These are phyloP conservation scores for Aspergillus candidus DNA, from an alignment of 2,329 filamentous ascomycete genomes.

Conservation along the genomic window DNA sequence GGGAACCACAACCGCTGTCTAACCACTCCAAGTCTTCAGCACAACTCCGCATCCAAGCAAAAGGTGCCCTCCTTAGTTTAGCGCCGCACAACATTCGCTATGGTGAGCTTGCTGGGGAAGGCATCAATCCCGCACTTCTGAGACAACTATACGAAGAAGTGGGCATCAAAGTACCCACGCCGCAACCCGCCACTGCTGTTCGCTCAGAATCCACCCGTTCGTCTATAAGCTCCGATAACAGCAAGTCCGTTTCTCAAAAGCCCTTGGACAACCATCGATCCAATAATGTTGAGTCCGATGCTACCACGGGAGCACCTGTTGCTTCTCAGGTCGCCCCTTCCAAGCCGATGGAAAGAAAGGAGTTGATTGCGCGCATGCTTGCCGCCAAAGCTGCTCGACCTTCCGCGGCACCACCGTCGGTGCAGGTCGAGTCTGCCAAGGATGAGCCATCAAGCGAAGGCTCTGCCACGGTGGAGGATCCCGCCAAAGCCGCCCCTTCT, in stretches of 20 bases:
- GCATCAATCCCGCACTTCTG: slow-evolving; percentile 60
- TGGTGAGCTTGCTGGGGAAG: slow-evolving; percentile 66
- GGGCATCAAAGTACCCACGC: slow-evolving; percentile 45
- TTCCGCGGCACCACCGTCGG: slow-evolving; percentile 12
- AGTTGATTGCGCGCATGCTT: slow-evolving; percentile 68
- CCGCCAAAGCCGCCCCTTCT: slow-evolving; percentile 3
- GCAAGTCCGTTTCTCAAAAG: neutral
- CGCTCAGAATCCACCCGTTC: neutral
- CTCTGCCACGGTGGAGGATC: slow-evolving; percentile 3
- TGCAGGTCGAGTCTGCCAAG: slow-evolving; percentile 9
- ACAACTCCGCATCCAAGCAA: slow-evolving; percentile 47
- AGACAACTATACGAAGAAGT: slow-evolving; percentile 62
- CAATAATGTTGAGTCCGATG: neutral
- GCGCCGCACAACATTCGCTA: slow-evolving; percentile 62
- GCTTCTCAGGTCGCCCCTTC: slow-evolving; percentile 9
- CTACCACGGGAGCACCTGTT: slow-evolving; percentile 8
- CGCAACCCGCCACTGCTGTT: slow-evolving; percentile 7
- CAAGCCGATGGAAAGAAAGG: slow-evolving; percentile 61
- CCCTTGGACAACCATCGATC: neutral
- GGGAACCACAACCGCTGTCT: neutral
- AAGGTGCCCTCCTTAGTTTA: slow-evolving; percentile 61
- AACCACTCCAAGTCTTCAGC: slow-evolving; percentile 21
- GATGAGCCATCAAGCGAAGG: slow-evolving; percentile 5
- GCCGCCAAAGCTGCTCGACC: slow-evolving; percentile 63
- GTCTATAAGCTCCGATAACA: neutral